Conservation (phyloP, 2,329 filamentous ascomycete genomes). For the Fusarium xylarioides region DNA sequence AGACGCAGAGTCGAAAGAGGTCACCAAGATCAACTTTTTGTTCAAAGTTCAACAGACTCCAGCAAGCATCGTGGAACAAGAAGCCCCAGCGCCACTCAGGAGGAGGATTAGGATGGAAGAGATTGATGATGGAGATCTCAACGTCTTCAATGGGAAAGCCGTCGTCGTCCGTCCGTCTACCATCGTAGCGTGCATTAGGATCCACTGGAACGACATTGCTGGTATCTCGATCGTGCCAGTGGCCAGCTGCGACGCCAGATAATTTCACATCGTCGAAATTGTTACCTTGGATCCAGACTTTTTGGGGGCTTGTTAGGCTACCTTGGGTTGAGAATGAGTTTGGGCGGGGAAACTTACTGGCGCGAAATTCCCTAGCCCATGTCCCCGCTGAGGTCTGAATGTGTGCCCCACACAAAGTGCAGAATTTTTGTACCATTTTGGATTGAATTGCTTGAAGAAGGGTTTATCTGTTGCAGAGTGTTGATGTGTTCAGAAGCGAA, state of each 20-base stretch:
- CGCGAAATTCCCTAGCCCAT: constrained; percentile 20
- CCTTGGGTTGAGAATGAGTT: too few species aligned
- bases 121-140: neutral
- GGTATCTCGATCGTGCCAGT: rapidly evolving
- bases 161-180: neutral
- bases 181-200: neutral
- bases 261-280: neutral
- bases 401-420: constrained; percentile 2
- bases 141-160: neutral
- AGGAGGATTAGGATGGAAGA: neutral
- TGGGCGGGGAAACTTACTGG: neutral
- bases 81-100: constrained; percentile 4
- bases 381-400: neutral
- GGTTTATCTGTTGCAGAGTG: neutral
- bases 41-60: neutral
- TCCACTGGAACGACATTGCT: neutral
- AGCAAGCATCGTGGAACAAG: constrained; percentile 24
- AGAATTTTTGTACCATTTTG: neutral
- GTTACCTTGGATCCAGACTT: constrained; percentile 15
- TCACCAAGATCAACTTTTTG: neutral
- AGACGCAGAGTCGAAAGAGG: constrained; percentile 16
- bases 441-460: rapidly evolving
- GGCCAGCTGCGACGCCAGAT: constrained; percentile 11
- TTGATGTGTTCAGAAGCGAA: rapidly evolving
- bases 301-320: neutral